Percentiles rank a stretch among this genome's conserved stretches.
Conservation (phyloP, 768 basidiomycete genomes). For the Leucosporidium creatinivorum region DNA sequence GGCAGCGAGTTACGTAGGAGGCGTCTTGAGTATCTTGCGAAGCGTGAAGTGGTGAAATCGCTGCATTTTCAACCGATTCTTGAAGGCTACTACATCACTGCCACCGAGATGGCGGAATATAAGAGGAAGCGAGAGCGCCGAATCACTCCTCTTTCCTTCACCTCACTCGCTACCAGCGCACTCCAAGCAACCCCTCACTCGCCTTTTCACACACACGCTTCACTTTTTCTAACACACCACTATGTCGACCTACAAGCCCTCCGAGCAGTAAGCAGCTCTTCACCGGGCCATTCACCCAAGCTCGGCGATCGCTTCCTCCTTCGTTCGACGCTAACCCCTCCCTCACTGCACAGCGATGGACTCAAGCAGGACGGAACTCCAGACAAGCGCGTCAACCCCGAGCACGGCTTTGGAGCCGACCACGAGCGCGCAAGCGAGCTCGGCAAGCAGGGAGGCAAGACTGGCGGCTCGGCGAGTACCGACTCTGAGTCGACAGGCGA, state of each 20-base stretch:
- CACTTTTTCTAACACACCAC: too few species aligned
- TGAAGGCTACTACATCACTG: too few species aligned
- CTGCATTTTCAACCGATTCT: too few species aligned
- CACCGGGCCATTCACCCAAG: too few species aligned
- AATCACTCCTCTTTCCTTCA: background rate
- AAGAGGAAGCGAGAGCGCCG: background rate
- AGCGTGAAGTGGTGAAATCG: too few species aligned
- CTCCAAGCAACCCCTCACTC: background rate
- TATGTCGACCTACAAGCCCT: background rate
- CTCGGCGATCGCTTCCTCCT: too few species aligned
- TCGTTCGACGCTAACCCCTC: background rate
- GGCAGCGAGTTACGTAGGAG: too few species aligned
- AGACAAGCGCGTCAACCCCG: conserved; percentile 40
- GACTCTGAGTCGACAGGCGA: background rate
- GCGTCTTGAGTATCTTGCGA: too few species aligned
- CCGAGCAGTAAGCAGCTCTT: background rate
- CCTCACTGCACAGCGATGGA: conserved; percentile 39
- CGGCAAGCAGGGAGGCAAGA: conserved; percentile 40
- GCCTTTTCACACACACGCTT: background rate
- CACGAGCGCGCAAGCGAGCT: conserved; percentile 28
- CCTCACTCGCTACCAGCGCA: background rate
- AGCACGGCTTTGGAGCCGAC: conserved; percentile 38
- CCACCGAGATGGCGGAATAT: background rate
- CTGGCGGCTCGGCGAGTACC: background rate
- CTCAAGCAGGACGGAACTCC: conserved; percentile 40